These are phyloP conservation scores for Mycena polygramma DNA, from an alignment of 768 basidiomycete species.

Conservation along the genomic window DNA sequence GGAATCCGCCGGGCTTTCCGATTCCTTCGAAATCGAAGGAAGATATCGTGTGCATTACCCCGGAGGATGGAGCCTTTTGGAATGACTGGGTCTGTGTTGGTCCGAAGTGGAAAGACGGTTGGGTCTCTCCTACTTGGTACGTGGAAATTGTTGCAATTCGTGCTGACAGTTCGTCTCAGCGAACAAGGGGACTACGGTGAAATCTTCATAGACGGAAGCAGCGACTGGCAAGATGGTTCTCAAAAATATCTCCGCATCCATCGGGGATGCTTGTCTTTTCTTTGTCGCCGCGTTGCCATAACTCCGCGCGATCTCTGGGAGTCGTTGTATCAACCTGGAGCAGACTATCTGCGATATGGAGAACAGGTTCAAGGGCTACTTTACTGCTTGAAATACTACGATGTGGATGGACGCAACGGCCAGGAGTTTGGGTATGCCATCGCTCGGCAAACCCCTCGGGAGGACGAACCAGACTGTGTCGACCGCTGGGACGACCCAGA, in stretches of 20 bases:
- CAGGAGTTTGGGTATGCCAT: slow-evolving; percentile 28
- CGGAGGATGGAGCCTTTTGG: slow-evolving; percentile 34
- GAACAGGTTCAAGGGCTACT: slow-evolving; percentile 10
- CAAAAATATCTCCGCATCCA: slow-evolving; percentile 22
- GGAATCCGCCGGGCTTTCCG: slow-evolving; percentile 30
- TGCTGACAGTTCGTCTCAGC: neutral
- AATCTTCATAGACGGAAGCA: slow-evolving; percentile 24
- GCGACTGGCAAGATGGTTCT: slow-evolving; percentile 28
- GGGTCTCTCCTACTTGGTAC: slow-evolving; percentile 34
- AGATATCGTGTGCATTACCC: slow-evolving; percentile 24
- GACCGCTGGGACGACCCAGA: slow-evolving; percentile 32
- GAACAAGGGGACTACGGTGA: slow-evolving; percentile 6
- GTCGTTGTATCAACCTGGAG: slow-evolving; percentile 28
- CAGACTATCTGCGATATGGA: slow-evolving; percentile 28
- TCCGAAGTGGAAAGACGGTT: slow-evolving; percentile 22
- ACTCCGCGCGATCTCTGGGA: slow-evolving; percentile 31
- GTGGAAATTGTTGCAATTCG: neutral
- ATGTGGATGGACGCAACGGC: slow-evolving; percentile 32
- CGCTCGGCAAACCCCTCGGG: slow-evolving; percentile 13
- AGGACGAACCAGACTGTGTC: slow-evolving; percentile 27
- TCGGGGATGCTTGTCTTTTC: slow-evolving; percentile 31
- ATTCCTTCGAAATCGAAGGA: slow-evolving; percentile 28
- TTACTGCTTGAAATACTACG: slow-evolving; percentile 34
- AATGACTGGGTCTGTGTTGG: slow-evolving; percentile 33
- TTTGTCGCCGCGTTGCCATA: slow-evolving; percentile 26